Conservation (phyloP, 2,329 filamentous ascomycete species). For the Sclerotinia minor region DNA sequence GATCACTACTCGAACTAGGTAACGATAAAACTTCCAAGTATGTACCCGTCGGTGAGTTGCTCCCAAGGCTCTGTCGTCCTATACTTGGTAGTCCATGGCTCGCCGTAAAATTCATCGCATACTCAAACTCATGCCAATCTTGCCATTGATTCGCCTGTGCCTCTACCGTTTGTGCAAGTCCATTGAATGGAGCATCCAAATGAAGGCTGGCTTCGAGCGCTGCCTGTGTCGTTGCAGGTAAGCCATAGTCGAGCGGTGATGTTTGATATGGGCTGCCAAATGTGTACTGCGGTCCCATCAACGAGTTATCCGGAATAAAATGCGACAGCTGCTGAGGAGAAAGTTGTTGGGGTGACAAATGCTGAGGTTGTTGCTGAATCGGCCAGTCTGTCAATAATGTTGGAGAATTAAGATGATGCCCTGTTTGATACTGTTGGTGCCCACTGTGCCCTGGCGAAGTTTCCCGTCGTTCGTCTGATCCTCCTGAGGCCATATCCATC, state of each 20-base stretch:
- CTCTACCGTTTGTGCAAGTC: slow-evolving; percentile 58
- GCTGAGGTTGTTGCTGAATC: slow-evolving; percentile 45
- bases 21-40: slow-evolving; percentile 86
- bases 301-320: slow-evolving; percentile 40
- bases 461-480: slow-evolving; percentile 39
- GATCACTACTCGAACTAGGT: slow-evolving; percentile 75
- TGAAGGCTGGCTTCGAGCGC: slow-evolving; percentile 59
- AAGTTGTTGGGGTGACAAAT: slow-evolving; percentile 39
- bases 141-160: slow-evolving; percentile 64
- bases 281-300: slow-evolving; percentile 41
- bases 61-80: slow-evolving; percentile 52
- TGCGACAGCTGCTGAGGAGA: slow-evolving; percentile 39
- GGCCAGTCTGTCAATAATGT: slow-evolving; percentile 61
- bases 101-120: slow-evolving; percentile 58
- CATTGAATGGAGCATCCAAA: slow-evolving; percentile 63
- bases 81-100: slow-evolving; percentile 50
- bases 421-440: slow-evolving; percentile 43
- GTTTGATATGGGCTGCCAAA: slow-evolving; percentile 40
- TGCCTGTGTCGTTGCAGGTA: slow-evolving; percentile 56
- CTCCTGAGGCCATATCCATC: slow-evolving; percentile 41
- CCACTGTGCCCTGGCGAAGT: slow-evolving; percentile 47
- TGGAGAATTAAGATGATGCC: slow-evolving; percentile 50
- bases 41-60: slow-evolving; percentile 72
- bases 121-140: slow-evolving; percentile 79
- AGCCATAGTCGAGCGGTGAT: slow-evolving; percentile 37